Base-by-base conservation (phyloP, 768 basidiomycete genomes). In the Trametes gibbosa region DNA sequence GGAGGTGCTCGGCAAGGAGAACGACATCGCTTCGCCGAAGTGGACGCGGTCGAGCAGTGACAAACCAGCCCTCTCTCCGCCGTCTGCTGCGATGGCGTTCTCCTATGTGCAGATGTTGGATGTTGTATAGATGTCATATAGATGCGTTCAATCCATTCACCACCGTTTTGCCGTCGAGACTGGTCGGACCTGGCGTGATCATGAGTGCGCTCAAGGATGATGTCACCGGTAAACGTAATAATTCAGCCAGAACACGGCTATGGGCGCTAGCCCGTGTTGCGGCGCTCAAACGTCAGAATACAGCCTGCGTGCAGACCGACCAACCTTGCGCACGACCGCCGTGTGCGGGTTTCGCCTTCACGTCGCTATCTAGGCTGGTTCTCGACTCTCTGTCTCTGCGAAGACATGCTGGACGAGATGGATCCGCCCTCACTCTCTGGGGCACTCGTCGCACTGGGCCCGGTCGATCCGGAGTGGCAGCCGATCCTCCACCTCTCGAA, bases 401-500 rank as follows among this genome's bases (percentile, higher is more conserved):
- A 17, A 24, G 27, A 23, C 49, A 63, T 66, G 62, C 35, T 62
- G 17, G 65, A 66, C 47, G 60, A 63, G 10, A 53, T 24, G 46
- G 57, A 63, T 24, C 48, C 59, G 0, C 58, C 62, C 12, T 63
- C 65, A 16, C 63, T 60, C 0, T 24, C 58, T 17, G 50, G 43
- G 29, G 60, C 63, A 4, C 49, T 65, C 24, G 56, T 66, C 23
- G 67, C 70, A 13, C 52, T 70, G 4, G 62, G 65, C 4, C 63
- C 66, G 19, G 46, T 66, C 7, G 72, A 70, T 25, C 59, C 64
- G 0, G 75, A 84, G 56, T 93, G 91, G 91, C 87, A 81, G 53
- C 86, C 90, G 1, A 91, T 94, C 60, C 77, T 92, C 17, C 90
- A 91, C 46, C 81, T 81, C n/a, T 86, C 89, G 0, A 89, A 91